Evolutionary conservation across 345 rosid species (phyloP), one percentile per base, ranked within the genome.

Genomic region (Iberis pinnata): DNA sequence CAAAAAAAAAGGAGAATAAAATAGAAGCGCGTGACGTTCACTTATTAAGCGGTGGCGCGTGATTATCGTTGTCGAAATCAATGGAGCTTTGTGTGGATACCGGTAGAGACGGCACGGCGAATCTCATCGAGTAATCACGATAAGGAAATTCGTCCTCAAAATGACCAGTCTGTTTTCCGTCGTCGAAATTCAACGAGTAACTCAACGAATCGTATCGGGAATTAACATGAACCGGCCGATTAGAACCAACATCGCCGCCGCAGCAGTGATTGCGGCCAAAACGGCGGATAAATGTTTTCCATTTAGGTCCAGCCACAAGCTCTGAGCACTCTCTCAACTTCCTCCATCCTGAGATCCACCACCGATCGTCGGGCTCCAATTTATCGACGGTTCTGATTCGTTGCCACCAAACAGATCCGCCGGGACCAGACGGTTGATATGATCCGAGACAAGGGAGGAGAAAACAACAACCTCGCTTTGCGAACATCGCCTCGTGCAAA

Each of bases 181-280:
- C 92, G 33, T 90, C 96, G 58, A 90, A 90, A 45, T 90, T 90
- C 71, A 84, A 53, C n/a, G 95, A 65, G 49, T 90, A 87, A 43
- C 96, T 87, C 76, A 63, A 32, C 0, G 93, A 86, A 72, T 87
- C 95, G 55, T 90, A 90, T 32, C 74, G 75, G 73, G 72, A 87
- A 46, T 61, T 68, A 33, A 61, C 69, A 2, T 62, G 76, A 17
- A 60, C 75, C 29, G 49, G 3, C 42, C 70, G 56, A 14, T 35
- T 18, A 45, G 9, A 38, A 2, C 69, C 71, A 3, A 26, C 33
- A 0, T 63, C 66, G 4, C 53, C 18, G 7, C 64, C 35, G 43
- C 51, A 74, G 58, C 47, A 40, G 4, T 18, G 56, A 41, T 29
- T 68, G 12, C 70, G 72, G 14, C 70, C 64, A 15, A 73, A 64